Base-by-base conservation (phyloP, 192 early-diverging fungal genomes). In the Rhizoclosmatium globosum region DNA sequence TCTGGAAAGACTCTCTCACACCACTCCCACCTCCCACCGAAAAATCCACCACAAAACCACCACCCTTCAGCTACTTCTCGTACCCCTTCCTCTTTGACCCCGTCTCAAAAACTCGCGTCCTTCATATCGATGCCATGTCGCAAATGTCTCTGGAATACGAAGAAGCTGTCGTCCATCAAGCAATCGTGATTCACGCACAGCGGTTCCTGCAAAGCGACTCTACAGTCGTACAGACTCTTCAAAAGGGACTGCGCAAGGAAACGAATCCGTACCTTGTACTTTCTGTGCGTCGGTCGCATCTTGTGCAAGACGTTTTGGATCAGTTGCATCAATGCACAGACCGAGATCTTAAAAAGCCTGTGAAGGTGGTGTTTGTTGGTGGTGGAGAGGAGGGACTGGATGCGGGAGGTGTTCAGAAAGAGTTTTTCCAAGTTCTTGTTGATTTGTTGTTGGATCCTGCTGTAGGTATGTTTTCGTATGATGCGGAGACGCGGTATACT, bases 321-420 rank as follows among this genome's bases (percentile, higher is more conserved):
- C 94, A 96, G 79, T 87, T 95, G 84, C 64, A 87, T 31, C 81
- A 82, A 0, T 86, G 82, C 42, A 92, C 92, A 61, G 85, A 82
- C 57, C 61, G 72, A 0, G 93, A 93, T 67, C 77, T 95, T 3
- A 94, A 94, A 75, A 94, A 94, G 47, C 94, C 94, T 2, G 87
- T 95, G 41, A 94, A 94, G 75, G 92, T 96, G 39, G 88, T 90
- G 58, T 98, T 97, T 85, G 89, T 95, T 0, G 92, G 91, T 21
- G 92, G 94, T 50, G 95, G 95, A 38, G 97, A 98, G 76, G 93
- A 96, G 80, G 97, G 95, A 6, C 91, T 94, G 87, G 97, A 98
- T 75, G 94, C 95, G 87, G 97, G 97, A 71, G 97, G 97, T 43
- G 95, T 98, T 19, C 96, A 96, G 53, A 98, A 98, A 83, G 97